A percentile compares a stretch with the other conserved stretches of the same genome.
Evolutionary conservation across 331 rosid species (phyloP).

Genomic region (Acacia pycnantha): DNA sequence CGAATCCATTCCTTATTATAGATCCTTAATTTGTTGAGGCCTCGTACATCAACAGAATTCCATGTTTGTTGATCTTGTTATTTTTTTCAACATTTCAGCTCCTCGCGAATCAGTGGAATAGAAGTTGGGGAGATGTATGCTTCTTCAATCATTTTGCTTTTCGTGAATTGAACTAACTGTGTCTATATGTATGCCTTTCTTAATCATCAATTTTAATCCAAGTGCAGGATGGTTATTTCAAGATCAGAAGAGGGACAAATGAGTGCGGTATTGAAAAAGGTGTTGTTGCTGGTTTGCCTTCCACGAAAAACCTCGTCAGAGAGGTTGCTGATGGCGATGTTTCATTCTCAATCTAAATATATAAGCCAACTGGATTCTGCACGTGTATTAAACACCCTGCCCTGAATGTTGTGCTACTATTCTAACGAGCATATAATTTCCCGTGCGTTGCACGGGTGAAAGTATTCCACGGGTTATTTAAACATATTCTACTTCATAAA

Average conservation of each 20-base stretch:
- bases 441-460: too few species aligned
- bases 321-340: constrained; percentile 48
- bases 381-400: constrained; percentile 23
- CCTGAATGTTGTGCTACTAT: background rate
- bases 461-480: too few species aligned
- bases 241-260: constrained; percentile 77
- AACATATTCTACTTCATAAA: too few species aligned
- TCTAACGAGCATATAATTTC: too few species aligned
- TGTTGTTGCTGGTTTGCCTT: constrained; percentile 87
- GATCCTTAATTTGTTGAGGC: background rate
- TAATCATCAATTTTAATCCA: constrained; percentile 4
- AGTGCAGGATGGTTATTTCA: constrained; percentile 93
- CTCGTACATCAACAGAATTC: background rate
- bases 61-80: constrained; percentile 25
- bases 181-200: constrained; percentile 1
- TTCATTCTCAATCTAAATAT: constrained; percentile 39
- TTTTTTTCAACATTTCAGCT: constrained; percentile 59
- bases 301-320: constrained; percentile 49
- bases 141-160: constrained; percentile 20
- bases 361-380: background rate
- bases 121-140: constrained; percentile 93
- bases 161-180: constrained; percentile 1
- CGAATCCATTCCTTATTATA: constrained; percentile 13
- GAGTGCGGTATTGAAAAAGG: constrained; percentile 88
- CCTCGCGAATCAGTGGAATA: constrained; percentile 95